Evolutionary conservation across 2,329 filamentous ascomycete species (phyloP).

Genomic region (Daldinia sp.): DNA sequence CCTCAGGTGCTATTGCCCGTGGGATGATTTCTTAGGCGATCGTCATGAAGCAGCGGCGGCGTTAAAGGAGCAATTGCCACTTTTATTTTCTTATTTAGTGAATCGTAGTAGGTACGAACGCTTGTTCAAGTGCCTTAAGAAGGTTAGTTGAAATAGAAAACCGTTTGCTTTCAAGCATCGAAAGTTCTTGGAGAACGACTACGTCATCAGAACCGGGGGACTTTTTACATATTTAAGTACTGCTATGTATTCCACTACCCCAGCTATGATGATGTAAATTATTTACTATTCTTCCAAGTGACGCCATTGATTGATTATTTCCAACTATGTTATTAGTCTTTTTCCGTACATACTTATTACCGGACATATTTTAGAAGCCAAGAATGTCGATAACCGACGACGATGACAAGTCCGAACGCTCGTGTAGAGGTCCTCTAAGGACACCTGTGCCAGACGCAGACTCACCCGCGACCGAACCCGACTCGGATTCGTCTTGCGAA

Average conservation of each 20-base stretch:
- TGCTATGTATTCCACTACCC: not conserved
- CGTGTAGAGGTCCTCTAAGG: slow-evolving; percentile 8
- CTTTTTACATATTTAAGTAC: not conserved
- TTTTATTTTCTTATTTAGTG: not conserved
- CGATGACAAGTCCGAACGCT: slow-evolving; percentile 21
- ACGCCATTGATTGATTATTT: slow-evolving; percentile 16
- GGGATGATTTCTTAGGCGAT: not conserved
- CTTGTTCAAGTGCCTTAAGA: not conserved
- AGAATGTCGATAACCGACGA: slow-evolving; percentile 27
- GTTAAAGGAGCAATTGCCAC: not conserved
- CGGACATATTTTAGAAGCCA: not conserved
- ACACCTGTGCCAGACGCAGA: slow-evolving; percentile 15
- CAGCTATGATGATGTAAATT: slow-evolving; percentile 28
- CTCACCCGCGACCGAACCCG: slow-evolving; percentile 18
- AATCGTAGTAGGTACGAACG: not conserved
- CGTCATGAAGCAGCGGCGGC: not conserved
- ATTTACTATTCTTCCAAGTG: slow-evolving; percentile 11
- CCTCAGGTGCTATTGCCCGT: slow-evolving; percentile 8
- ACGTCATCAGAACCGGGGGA: slow-evolving; percentile 20
- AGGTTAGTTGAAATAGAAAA: not conserved
- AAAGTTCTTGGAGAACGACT: slow-evolving; percentile 8
- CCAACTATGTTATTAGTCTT: not conserved
- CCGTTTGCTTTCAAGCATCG: not conserved
- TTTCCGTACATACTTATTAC: not conserved
- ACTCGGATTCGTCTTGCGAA: slow-evolving; percentile 23